phyloP scores from a whole-genome alignment of 83 land plant species.

The Picea abies region DNA sequence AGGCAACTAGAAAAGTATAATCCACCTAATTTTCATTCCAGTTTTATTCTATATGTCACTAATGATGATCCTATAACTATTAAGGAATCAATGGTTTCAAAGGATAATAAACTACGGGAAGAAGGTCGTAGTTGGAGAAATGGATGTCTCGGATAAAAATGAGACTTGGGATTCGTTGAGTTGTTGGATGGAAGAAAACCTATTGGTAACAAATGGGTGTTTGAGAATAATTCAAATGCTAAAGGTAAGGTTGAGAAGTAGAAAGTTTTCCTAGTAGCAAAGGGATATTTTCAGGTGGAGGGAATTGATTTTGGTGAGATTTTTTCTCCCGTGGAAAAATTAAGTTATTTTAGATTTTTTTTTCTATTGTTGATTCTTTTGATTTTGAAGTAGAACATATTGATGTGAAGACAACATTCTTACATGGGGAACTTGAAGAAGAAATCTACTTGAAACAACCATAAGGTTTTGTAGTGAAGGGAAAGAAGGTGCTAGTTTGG shows the following conservation, averaged over 20 bases:
- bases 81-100: no score
- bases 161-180: conserved; percentile 27
- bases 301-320: no score
- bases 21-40: no score
- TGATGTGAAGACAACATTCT: neutral
- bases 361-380: neutral
- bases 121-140: conserved; percentile 29
- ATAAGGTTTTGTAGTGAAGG: no score
- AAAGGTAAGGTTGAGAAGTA: neutral
- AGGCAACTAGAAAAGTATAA: no score
- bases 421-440: conserved; percentile 9
- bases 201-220: conserved; percentile 20
- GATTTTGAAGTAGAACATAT: neutral
- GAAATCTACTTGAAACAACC: neutral
- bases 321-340: no score
- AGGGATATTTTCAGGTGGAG: no score
- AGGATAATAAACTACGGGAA: neutral
- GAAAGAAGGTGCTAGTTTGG: no score
- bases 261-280: no score
- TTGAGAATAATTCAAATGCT: conserved; percentile 19
- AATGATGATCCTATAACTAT: no score
- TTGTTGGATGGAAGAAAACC: conserved; percentile 2
- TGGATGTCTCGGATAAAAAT: conserved; percentile 20
- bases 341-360: no score
- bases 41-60: no score